A percentile compares a stretch with the other conserved stretches of the same genome.
These are phyloP conservation scores for Apiospora marii DNA, from an alignment of 2,329 filamentous ascomycete genomes.

Conservation along the genomic window DNA sequence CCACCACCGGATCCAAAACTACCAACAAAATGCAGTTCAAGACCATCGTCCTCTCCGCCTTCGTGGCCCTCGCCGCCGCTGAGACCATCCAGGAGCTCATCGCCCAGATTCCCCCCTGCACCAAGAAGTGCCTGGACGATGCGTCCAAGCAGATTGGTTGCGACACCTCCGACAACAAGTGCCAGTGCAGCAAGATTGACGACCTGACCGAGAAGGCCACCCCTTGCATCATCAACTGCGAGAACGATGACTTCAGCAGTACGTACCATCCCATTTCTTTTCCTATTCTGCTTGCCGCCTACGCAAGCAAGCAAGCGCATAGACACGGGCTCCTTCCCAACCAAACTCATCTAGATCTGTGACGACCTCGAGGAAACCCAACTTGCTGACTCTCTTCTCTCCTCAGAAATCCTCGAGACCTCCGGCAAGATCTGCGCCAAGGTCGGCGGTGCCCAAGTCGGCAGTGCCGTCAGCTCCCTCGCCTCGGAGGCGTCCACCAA, in stretches of 20 bases:
- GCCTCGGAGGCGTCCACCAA: slow-evolving; percentile 25
- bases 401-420: slow-evolving; percentile 35
- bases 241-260: slow-evolving; percentile 43
- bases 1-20: not conserved
- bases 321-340: no score
- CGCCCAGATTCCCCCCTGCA: slow-evolving; percentile 47
- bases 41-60: slow-evolving; percentile 36
- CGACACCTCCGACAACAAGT: slow-evolving; percentile 43
- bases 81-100: slow-evolving; percentile 38
- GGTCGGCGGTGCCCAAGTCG: slow-evolving; percentile 25
- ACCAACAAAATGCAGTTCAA: slow-evolving; percentile 42
- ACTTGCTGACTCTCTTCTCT: not conserved
- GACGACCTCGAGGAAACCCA: no score
- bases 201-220: slow-evolving; percentile 44
- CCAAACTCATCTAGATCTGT: not conserved
- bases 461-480: slow-evolving; percentile 30
- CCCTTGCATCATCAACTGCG: slow-evolving; percentile 46
- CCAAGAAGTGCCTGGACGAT: slow-evolving; percentile 46
- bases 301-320: no score
- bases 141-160: slow-evolving; percentile 45
- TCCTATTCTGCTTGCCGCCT: slow-evolving; percentile 21
- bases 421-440: slow-evolving; percentile 38
- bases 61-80: slow-evolving; percentile 36
- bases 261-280: slow-evolving; percentile 37
- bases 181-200: slow-evolving; percentile 48